These are phyloP conservation scores for Didymella pinodella DNA, from an alignment of 2,329 filamentous ascomycete species.

Conservation along the genomic window DNA sequence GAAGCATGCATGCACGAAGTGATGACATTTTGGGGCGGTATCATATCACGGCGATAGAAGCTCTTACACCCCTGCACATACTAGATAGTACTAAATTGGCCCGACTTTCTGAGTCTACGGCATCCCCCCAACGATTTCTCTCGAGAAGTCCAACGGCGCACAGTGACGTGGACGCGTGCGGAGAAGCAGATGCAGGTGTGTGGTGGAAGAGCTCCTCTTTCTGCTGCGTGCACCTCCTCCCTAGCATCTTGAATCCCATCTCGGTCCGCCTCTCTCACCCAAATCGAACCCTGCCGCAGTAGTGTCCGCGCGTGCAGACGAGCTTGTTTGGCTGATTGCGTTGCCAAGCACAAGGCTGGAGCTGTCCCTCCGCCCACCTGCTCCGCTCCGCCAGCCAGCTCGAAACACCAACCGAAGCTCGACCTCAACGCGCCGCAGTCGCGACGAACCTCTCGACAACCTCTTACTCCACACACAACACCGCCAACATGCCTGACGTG, in stretches of 20 bases:
- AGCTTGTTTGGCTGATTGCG: conserved; percentile 6
- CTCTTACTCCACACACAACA: conserved; percentile 1
- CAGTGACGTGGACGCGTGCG: conserved; percentile 4
- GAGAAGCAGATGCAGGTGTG: background rate
- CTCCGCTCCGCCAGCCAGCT: conserved; percentile 25
- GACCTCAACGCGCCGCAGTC: conserved; percentile 30
- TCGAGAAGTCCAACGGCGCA: background rate
- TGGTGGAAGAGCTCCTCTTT: background rate
- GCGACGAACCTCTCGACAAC: conserved; percentile 20
- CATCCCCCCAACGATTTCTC: conserved; percentile 20
- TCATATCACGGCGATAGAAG: conserved; percentile 43
- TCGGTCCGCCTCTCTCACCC: background rate
- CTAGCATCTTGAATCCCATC: too few relatives aligned
- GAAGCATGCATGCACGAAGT: conserved; percentile 38
- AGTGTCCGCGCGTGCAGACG: conserved; percentile 13
- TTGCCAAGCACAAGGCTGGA: conserved; percentile 25
- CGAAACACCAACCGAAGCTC: conserved; percentile 29
- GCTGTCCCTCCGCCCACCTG: conserved; percentile 19
- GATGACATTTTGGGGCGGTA: conserved; percentile 41
- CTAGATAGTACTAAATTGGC: conserved; percentile 46
- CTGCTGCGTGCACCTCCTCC: background rate
- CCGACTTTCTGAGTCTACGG: conserved; percentile 34
- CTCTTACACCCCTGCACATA: conserved; percentile 46
- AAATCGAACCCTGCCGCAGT: conserved; percentile 5
- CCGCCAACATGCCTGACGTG: conserved; percentile 56